Base-by-base conservation (phyloP, 2,329 filamentous ascomycete genomes). In the Chaetomium sp. region DNA sequence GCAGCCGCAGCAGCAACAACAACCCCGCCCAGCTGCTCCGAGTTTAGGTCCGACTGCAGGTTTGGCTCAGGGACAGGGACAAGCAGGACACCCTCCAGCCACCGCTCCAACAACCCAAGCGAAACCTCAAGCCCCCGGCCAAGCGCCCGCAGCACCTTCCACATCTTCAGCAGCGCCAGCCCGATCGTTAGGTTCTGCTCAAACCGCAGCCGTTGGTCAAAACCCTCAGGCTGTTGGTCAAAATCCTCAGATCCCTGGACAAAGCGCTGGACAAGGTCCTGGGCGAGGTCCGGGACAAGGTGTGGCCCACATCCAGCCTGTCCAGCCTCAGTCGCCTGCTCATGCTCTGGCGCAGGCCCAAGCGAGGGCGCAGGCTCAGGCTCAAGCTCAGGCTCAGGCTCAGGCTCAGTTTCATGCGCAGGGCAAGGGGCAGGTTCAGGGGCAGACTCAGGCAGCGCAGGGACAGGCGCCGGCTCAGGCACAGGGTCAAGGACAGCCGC, bases 271-370 rank as follows among this genome's bases (percentile, higher is more conserved):
- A 11, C n/a, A n/a, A 44, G 12, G 27, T 35, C 12, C 5, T 32
- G 19, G 2, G 19, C 46, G 27, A 27, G 19, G 19, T 27, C 19
- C 19, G 2, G 19, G 19, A 2, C 19, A 34, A n/a, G 40, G 12
- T 33, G 4, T 33, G 41, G 42, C 42, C 5, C 53, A 47, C 1
- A 34, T 19, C 12, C 41, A 10, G 4, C 9, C 33, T 2, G 27
- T 14, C 12, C 56, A 49, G 6, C 49, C 50, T 14, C 43, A 50
- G 41, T 50, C 49, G 8, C 43, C 44, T 12, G 52, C 49, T 27
- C 55, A 43, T 5, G 52, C 43, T 4, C 32, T 46, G 14, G 54
- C 35, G 3, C 48, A 43, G 6, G 52, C 43, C 2, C 37, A 52
- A 35, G 54, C 35, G 2, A 42, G 37, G 7, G 43, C 46, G 36